Evolutionary conservation across 2,329 filamentous ascomycete genomes (phyloP), one percentile per base, ranked within the genome.

Genomic region (Penicillium sp.): DNA sequence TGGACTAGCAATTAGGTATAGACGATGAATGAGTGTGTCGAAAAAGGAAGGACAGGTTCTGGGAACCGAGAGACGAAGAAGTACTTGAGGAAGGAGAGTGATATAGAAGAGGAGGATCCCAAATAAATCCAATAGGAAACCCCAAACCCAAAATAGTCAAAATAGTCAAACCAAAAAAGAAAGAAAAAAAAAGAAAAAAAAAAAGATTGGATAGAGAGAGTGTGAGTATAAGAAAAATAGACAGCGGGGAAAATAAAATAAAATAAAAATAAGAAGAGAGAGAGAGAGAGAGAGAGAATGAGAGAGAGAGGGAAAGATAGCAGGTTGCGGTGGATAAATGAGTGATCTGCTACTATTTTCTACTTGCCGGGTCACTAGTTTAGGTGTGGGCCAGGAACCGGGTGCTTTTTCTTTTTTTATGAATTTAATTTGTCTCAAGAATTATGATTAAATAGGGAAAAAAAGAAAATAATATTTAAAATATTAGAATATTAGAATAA

Each of bases 11-110:
- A 57, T 59, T 66, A 69, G 68, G 61, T 64, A 58, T 72, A 66
- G 64, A 66, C 38, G 46, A 52, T 26, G 53, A 42, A 47, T 31
- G 46, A 51, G 57, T 53, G 42, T 47, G 44, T 50, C 49, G 32
- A 51, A 50, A 71, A 70, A 26, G 60, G 71, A 74, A 72, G 64
- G 72, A 72, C 67, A 73, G 69, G 71, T 67, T 63, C 67, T 66
- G 60, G 65, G 65, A 66, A 64, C 64, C 65, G 67, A 67, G 55
- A 48, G 56, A 57, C 50, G 40, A 58, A 56, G 40, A 58, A 56
- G 53, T 59, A 62, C 59, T 59, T 56, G 58, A 60, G 61, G 59
- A 67, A 67, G 70, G 61, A 60, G 61, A 63, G 69, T 71, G 66
- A 63, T 62, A 65, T 63, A 61, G 66, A 69, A 61, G 55, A 64